Conservation (phyloP, 768 basidiomycete genomes). For the Termitomyces sp. region DNA sequence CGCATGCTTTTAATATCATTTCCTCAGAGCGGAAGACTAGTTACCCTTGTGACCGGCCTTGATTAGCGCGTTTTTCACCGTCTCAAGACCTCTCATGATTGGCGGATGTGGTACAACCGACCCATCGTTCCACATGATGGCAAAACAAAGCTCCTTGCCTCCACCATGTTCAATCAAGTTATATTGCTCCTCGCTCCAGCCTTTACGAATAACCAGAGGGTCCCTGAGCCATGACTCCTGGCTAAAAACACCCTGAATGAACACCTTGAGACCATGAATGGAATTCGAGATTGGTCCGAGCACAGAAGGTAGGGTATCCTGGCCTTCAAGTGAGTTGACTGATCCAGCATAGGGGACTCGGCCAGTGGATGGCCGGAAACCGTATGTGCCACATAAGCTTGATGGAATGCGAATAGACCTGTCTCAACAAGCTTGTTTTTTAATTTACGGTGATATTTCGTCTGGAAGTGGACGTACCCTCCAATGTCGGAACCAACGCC, state of each 20-base stretch:
- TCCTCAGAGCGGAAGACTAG: not conserved
- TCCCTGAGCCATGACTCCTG: slow-evolving; percentile 63
- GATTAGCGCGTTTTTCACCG: slow-evolving; percentile 47
- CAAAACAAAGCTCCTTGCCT: slow-evolving; percentile 49
- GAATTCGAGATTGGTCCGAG: slow-evolving; percentile 66
- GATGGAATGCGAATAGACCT: slow-evolving; percentile 72
- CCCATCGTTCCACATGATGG: slow-evolving; percentile 64
- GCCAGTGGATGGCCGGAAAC: slow-evolving; percentile 61
- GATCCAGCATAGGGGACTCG: slow-evolving; percentile 69
- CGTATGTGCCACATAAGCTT: slow-evolving; percentile 64
- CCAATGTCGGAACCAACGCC: slow-evolving; percentile 74
- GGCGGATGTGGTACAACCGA: slow-evolving; percentile 58
- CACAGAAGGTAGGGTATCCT: slow-evolving; percentile 66
- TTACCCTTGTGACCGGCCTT: slow-evolving; percentile 62
- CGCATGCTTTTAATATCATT: not conserved
- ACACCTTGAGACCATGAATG: slow-evolving; percentile 55
- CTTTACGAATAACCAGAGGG: slow-evolving; percentile 48
- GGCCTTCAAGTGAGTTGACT: slow-evolving; percentile 60
- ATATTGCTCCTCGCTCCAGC: slow-evolving; percentile 59
- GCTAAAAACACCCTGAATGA: slow-evolving; percentile 59
- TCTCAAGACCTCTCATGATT: slow-evolving; percentile 52
- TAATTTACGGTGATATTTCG: not conserved
- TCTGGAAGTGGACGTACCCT: slow-evolving; percentile 37
- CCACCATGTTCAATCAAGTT: slow-evolving; percentile 50
- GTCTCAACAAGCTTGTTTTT: not conserved